A percentile compares a stretch with the other conserved stretches of the same genome.
Conservation (phyloP, 306 rosid species). For the Acmispon strigosus region DNA sequence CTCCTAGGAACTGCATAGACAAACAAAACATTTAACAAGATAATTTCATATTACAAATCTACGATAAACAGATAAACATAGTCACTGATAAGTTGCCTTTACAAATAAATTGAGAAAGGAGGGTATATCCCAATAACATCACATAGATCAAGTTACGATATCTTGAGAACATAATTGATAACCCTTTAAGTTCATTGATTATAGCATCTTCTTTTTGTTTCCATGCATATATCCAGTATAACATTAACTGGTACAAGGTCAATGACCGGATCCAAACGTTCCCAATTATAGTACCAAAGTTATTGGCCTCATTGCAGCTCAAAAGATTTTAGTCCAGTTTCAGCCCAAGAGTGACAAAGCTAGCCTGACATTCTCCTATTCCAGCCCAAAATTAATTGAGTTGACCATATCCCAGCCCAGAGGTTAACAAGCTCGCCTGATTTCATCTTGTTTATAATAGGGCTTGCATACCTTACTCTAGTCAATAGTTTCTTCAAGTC, state of each 20-base stretch:
- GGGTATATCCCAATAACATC: background rate
- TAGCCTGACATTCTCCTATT: background rate
- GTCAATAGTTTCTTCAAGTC: background rate
- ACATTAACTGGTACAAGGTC: background rate
- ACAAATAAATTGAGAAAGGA: background rate
- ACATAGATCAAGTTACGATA: background rate
- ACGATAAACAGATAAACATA: background rate
- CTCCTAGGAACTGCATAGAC: constrained; percentile 76
- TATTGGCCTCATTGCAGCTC: background rate
- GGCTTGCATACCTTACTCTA: background rate
- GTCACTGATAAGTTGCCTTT: background rate
- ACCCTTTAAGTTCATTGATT: background rate
- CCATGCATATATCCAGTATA: background rate
- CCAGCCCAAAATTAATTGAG: background rate
- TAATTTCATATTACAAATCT: background rate
- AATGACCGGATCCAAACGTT: background rate
- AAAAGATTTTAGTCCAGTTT: background rate
- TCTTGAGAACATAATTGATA: background rate
- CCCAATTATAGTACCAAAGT: background rate
- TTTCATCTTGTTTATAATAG: background rate
- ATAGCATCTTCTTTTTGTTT: background rate
- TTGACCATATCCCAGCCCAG: background rate
- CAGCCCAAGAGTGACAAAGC: background rate
- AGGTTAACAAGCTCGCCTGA: background rate
- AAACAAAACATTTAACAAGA: background rate